Evolutionary conservation across 257 asterid genomes (phyloP), one percentile per base, ranked within the genome.

Genomic region (Scutellaria galericulata): DNA sequence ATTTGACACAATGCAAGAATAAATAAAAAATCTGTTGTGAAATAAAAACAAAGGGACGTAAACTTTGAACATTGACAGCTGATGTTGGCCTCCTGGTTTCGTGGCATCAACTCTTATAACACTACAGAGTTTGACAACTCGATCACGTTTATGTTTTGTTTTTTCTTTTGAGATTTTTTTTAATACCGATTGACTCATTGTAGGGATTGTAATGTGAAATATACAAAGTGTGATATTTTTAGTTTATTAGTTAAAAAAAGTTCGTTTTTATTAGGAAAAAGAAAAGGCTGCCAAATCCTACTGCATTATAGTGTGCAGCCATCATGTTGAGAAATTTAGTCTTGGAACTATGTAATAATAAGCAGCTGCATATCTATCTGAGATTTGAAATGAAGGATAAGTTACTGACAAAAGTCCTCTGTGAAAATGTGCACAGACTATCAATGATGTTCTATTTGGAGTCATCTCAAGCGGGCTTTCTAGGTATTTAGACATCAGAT

Each of bases 381-480:
- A 13, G 7, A 22, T 51, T 31, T 14, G 57, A 42, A 47, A 50
- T 61, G 51, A 40, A 52, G 24, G 71, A 46, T 0, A 20, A 53
- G 45, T 18, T 73, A 22, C 5, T 37, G 76, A 44, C 35, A 1
- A 45, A 55, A 31, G 61, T 44, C 44, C 42, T 54, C 9, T 40
- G 27, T 61, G 63, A 47, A 27, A 13, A 27, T 64, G 3, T 78
- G 80, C 87, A 83, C 93, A 92, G 98, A 93, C 98, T 24, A 86
- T 93, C 56, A 93, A 93, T 55, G 98, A 93, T 63, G 95, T 93
- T 68, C 95, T 93, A 6, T 86, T 90, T 45, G 98, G 95, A 15
- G 54, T 90, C 12, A 73, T 93, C 40, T 86, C 98, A 15, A 76
- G 76, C 22, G 98, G 98, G 22, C 80, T 93, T 20, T 90, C 96